Conservation (phyloP, 2,329 filamentous ascomycete genomes). For the Fusarium austroafricanum region DNA sequence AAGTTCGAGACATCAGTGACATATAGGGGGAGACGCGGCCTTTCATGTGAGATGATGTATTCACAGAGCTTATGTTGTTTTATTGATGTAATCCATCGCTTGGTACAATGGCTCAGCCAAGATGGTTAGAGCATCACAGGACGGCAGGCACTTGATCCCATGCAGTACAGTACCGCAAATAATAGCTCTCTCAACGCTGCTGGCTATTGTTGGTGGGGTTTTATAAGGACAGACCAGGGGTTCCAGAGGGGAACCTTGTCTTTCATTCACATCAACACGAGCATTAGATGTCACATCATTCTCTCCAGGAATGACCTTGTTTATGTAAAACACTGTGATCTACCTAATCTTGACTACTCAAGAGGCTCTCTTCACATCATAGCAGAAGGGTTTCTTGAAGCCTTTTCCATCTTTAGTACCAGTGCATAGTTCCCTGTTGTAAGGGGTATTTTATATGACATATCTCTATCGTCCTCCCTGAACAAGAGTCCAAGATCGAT, state of each 20-base stretch:
- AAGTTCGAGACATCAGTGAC: not conserved
- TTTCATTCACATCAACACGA: not conserved
- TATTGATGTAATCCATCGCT: constrained; percentile 7
- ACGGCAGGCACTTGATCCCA: no score
- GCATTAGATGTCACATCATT: not conserved
- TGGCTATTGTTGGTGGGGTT: constrained; percentile 1
- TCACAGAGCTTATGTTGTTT: constrained; percentile 5
- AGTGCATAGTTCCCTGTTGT: no score
- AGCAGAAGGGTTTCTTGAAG: not conserved
- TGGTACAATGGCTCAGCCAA: no score
- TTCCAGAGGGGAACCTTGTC: constrained; percentile 24
- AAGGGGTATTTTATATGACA: no score
- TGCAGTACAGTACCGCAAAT: no score
- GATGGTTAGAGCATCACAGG: no score
- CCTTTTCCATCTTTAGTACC: no score
- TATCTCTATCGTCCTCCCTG: no score
- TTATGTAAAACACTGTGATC: not conserved
- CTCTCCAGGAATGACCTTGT: not conserved
- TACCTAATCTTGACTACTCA: not conserved
- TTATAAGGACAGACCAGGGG: not conserved
- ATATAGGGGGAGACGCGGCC: constrained; percentile 21
- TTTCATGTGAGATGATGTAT: constrained; percentile 30
- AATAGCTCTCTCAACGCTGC: no score
- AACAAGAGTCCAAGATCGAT: not conserved
- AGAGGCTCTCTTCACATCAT: not conserved